These are phyloP conservation scores for Metroxylon sagu DNA, from an alignment of 176 grass and related monocot species.

Conservation along the genomic window DNA sequence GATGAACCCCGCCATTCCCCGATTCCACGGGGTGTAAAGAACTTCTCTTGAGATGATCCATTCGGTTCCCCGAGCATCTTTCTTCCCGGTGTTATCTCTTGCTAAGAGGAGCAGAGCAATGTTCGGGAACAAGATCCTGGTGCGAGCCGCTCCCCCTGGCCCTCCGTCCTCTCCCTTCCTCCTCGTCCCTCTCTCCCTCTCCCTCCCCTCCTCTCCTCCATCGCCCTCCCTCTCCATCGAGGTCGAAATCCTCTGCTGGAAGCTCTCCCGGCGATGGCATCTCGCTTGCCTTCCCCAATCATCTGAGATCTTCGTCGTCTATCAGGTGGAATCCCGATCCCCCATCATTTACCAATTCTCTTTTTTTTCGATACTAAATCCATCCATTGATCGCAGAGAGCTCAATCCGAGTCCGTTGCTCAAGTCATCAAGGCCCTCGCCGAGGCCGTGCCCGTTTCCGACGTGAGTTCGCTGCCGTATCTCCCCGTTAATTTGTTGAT, in stretches of 20 bases:
- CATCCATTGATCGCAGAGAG: background rate
- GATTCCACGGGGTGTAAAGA: too few relatives aligned
- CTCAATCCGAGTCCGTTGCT: conserved; percentile 6
- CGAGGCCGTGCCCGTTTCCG: background rate
- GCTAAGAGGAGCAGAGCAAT: background rate
- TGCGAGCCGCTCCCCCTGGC: conserved; percentile 20
- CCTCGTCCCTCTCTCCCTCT: background rate
- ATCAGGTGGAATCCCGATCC: conserved; percentile 32
- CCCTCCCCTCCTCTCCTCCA: conserved; percentile 29
- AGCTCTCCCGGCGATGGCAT: conserved; percentile 46
- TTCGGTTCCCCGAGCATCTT: too few relatives aligned
- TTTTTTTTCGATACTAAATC: background rate
- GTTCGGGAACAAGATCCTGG: conserved; percentile 66
- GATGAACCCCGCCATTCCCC: too few relatives aligned
- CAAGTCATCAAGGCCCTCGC: background rate
- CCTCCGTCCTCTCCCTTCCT: conserved; percentile 20
- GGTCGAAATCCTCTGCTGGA: conserved; percentile 68
- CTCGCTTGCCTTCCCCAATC: conserved; percentile 53
- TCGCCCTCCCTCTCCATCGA: conserved; percentile 25
- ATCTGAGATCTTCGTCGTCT: conserved; percentile 44
- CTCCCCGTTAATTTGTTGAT: background rate
- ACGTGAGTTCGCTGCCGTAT: background rate
- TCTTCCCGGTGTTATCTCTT: too few relatives aligned
- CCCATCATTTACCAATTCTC: background rate
- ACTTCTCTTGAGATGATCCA: too few relatives aligned